Percentiles rank a stretch among this genome's conserved stretches.
These are phyloP conservation scores for Ambrosia trifida DNA, from an alignment of 129 eudicot genomes.

Conservation along the genomic window DNA sequence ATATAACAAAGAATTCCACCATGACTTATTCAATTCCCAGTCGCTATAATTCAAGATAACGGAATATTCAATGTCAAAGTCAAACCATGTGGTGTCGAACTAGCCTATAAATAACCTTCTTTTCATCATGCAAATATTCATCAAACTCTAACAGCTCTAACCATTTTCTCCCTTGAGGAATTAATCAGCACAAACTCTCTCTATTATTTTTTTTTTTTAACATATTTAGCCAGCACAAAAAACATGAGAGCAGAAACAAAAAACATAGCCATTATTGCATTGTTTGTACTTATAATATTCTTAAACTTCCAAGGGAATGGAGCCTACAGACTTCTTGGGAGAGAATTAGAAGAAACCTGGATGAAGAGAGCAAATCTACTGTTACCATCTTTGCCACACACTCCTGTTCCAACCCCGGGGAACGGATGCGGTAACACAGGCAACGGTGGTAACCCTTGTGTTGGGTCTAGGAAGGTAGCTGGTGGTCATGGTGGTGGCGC, in stretches of 20 bases:
- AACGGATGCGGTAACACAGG: conserved; percentile 38
- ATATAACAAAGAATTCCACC: neutral
- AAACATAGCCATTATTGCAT: neutral
- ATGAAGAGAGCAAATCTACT: conserved; percentile 28
- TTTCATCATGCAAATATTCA: neutral
- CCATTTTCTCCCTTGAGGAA: neutral
- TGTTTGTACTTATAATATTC: neutral
- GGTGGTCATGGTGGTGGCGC: conserved; percentile 4
- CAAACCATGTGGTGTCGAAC: neutral
- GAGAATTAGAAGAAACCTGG: conserved; percentile 29
- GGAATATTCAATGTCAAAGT: conserved; percentile 21
- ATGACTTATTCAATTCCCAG: conserved; percentile 18
- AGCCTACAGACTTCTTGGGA: conserved; percentile 37
- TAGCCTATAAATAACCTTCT: conserved; percentile 17
- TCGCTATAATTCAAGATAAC: neutral
- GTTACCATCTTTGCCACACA: conserved; percentile 32
- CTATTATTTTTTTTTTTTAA: neutral
- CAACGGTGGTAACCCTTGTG: conserved; percentile 33
- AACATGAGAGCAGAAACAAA: conserved; percentile 20
- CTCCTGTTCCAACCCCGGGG: conserved; percentile 23
- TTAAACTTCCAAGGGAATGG: conserved; percentile 16
- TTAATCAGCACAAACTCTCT: too few species aligned
- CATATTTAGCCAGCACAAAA: neutral
- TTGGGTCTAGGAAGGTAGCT: conserved; percentile 30
- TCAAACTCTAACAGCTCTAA: neutral